These are phyloP conservation scores for Trichomonascus vanleenenianus DNA, from an alignment of 805 yeast species.

Conservation along the genomic window DNA sequence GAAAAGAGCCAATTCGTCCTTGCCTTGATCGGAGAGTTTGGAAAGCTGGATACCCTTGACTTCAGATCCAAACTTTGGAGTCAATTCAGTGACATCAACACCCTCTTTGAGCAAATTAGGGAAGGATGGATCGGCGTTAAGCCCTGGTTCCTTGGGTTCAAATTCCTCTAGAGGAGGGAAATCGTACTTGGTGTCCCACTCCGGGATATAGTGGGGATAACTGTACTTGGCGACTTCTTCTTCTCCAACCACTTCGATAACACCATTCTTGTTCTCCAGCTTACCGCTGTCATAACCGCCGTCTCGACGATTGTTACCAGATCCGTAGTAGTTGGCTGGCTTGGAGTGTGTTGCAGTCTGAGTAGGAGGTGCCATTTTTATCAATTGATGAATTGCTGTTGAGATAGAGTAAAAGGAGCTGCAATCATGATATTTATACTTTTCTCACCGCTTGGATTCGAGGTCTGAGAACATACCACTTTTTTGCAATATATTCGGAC, in stretches of 20 bases:
- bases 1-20: conserved; percentile 60
- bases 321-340: not conserved
- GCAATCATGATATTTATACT: too few species aligned
- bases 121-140: conserved; percentile 51
- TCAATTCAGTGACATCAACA: conserved; percentile 32
- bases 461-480: too few species aligned
- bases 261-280: not conserved
- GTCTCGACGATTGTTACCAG: not conserved
- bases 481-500: too few species aligned
- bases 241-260: not conserved
- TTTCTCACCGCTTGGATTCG: too few species aligned
- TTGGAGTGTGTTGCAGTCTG: not conserved
- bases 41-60: conserved; percentile 57
- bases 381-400: not conserved
- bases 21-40: conserved; percentile 42
- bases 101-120: conserved; percentile 35
- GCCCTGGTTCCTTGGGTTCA: conserved; percentile 57
- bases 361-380: not conserved
- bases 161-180: conserved; percentile 46
- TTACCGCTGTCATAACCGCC: not conserved
- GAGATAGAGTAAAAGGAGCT: not conserved
- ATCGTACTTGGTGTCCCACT: conserved; percentile 57
- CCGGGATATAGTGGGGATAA: conserved; percentile 41
- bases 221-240: not conserved
- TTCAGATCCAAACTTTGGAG: conserved; percentile 68